phyloP scores from a whole-genome alignment of 495 filamentous ascomycete genomes.

The Cercophora scortea region DNA sequence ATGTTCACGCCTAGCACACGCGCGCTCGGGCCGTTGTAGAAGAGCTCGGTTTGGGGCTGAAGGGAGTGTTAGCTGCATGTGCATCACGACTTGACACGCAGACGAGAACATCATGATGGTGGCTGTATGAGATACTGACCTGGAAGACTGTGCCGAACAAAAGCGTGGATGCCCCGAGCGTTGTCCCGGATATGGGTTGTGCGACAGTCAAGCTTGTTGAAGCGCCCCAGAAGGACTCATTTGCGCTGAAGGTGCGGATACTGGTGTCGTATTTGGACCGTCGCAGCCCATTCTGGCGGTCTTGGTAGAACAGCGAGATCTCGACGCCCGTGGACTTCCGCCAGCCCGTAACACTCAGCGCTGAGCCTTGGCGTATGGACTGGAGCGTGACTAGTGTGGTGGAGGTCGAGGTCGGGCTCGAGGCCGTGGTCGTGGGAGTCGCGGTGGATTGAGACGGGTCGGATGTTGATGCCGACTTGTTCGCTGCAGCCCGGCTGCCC shows the following conservation, averaged over 20 bases:
- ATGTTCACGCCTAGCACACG: constrained; percentile 8
- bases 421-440: no score
- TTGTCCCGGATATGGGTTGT: no score
- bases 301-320: constrained; percentile 12
- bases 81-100: no score
- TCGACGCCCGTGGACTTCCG: constrained; percentile 6
- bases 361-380: constrained; percentile 7
- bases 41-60: constrained; percentile 12
- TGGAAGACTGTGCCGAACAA: no score
- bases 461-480: no score
- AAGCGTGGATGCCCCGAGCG: no score
- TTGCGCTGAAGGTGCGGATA: background rate
- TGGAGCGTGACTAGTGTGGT: no score
- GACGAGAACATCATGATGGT: background rate
- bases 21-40: constrained; percentile 5
- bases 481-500: constrained; percentile 3
- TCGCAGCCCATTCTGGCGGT: background rate
- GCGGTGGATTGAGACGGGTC: no score
- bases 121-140: background rate
- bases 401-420: no score
- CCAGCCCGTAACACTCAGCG: constrained; percentile 8
- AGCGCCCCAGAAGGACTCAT: constrained; percentile 7
- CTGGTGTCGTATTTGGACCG: constrained; percentile 6
- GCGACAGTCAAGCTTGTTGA: background rate
- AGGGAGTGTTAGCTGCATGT: background rate